Base-by-base conservation (phyloP, 2,329 filamentous ascomycete species). In the Pseudocercospora pini-densiflorae region DNA sequence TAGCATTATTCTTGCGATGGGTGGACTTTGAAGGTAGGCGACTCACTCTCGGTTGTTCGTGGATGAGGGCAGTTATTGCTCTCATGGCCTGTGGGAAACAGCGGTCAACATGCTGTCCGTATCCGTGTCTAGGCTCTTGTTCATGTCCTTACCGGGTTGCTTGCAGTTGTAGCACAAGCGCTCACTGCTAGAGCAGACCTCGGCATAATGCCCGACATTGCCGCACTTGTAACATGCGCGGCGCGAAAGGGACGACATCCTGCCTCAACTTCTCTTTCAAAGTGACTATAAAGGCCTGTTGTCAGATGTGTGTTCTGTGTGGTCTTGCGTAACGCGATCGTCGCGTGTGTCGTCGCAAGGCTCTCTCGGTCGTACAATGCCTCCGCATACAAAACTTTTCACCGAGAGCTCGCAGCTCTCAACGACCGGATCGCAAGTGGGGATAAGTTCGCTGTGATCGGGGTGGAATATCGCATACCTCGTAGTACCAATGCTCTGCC, bases 121-220 rank as follows among this genome's bases (percentile, higher is more conserved):
- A 81, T 54, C 63, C 60, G 71, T 74, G 61, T 63, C 40, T 29
- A 57, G 31, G 29, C 55, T 51, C 43, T 21, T 16, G 7, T 45
- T 45, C 19, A 55, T 55, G 47, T 49, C 65, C 76, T 73, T 81
- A 89, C 89, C 91, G 69, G 92, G 92, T 84, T 94, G 91, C 86
- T 94, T 94, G 94, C 95, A 99, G 87, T 99, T 99, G 86, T 99
- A 99, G 90, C 95, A 99, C 77, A 99, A 91, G 78, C 95, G 92
- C 87, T 99, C 94, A 67, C 94, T 92, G 67, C 94, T 97, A 69
- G 94, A 95, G 91, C 95, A 99, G 74, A 97, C 94, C 87, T 98
- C 94, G 72, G 86, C 84, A 76, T 85, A 86, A 77, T 85, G 83
- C 65, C 83, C 81, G 70, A 85, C 81, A 72, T 84, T 82, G 75